Evolutionary conservation across 2,329 filamentous ascomycete genomes (phyloP).

Genomic region (Stromatinia cepivora): DNA sequence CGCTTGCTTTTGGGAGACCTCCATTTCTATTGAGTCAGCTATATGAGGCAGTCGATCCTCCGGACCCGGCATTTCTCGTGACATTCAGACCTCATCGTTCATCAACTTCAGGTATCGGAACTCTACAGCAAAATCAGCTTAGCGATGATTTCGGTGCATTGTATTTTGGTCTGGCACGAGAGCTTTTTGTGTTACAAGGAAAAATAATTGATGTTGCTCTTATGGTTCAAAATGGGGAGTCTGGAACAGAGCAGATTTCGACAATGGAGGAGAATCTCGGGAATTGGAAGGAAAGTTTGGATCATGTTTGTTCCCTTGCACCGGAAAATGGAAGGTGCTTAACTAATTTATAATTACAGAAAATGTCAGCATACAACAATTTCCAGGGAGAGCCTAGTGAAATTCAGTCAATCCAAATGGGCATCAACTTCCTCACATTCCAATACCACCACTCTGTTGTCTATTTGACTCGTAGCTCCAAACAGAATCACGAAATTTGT

Average conservation of each 20-base stretch:
- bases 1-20: conserved; percentile 27
- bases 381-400: conserved; percentile 5
- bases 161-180: conserved; percentile 19
- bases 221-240: conserved; percentile 6
- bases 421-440: conserved; percentile 25
- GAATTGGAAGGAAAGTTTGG: conserved; percentile 3
- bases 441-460: conserved; percentile 29
- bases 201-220: conserved; percentile 22
- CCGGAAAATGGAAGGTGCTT: too few species aligned
- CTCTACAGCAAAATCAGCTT: not conserved
- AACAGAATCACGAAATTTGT: conserved; percentile 20
- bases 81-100: conserved; percentile 15
- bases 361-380: not conserved
- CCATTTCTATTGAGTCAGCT: conserved; percentile 22
- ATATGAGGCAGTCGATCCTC: conserved; percentile 25
- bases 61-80: conserved; percentile 19
- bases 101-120: not conserved
- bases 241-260: not conserved
- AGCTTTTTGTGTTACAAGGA: conserved; percentile 24
- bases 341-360: not conserved
- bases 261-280: not conserved
- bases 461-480: conserved; percentile 24
- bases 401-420: conserved; percentile 23
- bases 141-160: conserved; percentile 22
- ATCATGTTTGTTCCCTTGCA: not conserved